Evolutionary conservation across 352 stramenopile species (phyloP).

Genomic region (Phytophthora nicotianae): DNA sequence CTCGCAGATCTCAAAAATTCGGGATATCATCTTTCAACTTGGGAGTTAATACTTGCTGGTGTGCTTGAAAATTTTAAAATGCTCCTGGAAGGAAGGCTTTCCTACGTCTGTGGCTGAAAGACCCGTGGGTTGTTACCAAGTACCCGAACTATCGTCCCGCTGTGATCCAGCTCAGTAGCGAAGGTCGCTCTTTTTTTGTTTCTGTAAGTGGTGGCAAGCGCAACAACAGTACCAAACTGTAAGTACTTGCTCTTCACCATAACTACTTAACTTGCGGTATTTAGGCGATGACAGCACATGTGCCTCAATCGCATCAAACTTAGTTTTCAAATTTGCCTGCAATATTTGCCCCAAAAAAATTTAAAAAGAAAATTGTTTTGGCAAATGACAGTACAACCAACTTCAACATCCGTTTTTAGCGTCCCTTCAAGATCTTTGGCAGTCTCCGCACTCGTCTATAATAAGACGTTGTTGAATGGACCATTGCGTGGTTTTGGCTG

Average conservation of each 20-base stretch:
- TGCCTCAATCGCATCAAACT: no score
- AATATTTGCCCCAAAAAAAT: constrained; percentile 3
- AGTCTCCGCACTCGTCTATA: not conserved
- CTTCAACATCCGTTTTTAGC: constrained; percentile 29
- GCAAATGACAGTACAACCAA: constrained; percentile 14
- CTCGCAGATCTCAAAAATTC: constrained; percentile 26
- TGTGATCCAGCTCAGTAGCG: no score
- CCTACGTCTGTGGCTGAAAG: no score
- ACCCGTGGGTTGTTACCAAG: not conserved
- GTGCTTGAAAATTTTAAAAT: not conserved
- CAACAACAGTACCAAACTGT: not conserved
- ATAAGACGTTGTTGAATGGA: not conserved
- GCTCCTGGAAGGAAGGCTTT: no score
- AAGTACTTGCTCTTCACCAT: not conserved
- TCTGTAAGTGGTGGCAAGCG: not conserved
- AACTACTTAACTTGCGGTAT: not conserved
- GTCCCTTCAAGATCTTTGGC: constrained; percentile 13
- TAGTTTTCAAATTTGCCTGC: not conserved
- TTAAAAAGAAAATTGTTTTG: not conserved
- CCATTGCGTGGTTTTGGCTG: constrained; percentile 19
- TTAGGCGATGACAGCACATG: not conserved
- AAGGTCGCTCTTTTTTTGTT: not conserved
- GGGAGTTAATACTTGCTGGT: not conserved
- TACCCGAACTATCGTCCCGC: constrained; percentile 3
- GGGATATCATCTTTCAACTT: not conserved